A percentile compares a stretch with the other conserved stretches of the same genome.
These are phyloP conservation scores for Rhytidiadelphus loreus DNA, from an alignment of 225 moss, liverwort and hornwort genomes.

Conservation along the genomic window DNA sequence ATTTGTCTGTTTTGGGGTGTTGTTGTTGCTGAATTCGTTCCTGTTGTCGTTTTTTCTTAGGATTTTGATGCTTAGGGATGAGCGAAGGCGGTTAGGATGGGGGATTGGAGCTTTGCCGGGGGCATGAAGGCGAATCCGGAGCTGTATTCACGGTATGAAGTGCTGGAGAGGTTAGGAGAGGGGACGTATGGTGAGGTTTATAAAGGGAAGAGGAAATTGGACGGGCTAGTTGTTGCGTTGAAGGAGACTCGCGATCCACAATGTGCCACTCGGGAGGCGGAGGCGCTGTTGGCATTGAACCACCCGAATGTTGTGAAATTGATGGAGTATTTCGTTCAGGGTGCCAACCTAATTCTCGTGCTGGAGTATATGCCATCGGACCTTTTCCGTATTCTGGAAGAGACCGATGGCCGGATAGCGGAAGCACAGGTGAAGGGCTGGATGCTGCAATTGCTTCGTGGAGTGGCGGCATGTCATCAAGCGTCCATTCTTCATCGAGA, in stretches of 20 bases:
- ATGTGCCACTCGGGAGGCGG: conserved; percentile 68
- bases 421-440: conserved; percentile 84
- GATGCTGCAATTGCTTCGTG: conserved; percentile 70
- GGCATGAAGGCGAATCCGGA: conserved; percentile 79
- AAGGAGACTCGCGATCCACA: conserved; percentile 78
- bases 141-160: conserved; percentile 71
- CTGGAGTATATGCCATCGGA: conserved; percentile 75
- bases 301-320: conserved; percentile 80
- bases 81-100: conserved; percentile 38
- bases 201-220: conserved; percentile 61
- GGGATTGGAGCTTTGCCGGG: conserved; percentile 82
- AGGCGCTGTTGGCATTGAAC: conserved; percentile 64
- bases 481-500: conserved; percentile 76
- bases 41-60: not conserved
- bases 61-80: conserved; percentile 8
- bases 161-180: conserved; percentile 83
- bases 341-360: conserved; percentile 66
- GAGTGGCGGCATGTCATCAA: conserved; percentile 71
- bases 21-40: not conserved
- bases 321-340: conserved; percentile 76
- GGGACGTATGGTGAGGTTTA: conserved; percentile 88
- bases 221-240: conserved; percentile 65
- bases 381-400: conserved; percentile 52
- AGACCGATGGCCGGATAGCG: conserved; percentile 30
- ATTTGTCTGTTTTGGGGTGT: not conserved